phyloP scores from a whole-genome alignment of 495 filamentous ascomycete genomes.

The Penicillium daleae region DNA sequence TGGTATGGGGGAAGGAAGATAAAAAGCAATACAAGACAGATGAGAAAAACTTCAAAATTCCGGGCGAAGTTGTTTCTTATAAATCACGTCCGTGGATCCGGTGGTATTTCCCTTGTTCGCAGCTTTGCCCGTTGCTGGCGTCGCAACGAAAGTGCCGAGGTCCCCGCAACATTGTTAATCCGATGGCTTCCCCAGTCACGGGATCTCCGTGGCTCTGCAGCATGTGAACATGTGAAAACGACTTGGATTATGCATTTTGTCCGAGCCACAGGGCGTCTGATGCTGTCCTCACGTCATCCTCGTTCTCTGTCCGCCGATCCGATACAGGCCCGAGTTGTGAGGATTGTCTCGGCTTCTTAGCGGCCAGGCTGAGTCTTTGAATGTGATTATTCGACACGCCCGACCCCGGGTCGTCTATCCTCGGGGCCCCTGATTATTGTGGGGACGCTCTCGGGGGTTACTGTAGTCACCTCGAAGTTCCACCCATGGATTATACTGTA shows the following conservation, averaged over 20 bases:
- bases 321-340: background rate
- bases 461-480: conserved; percentile 1
- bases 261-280: background rate
- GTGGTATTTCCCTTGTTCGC: conserved; percentile 40
- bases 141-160: conserved; percentile 43
- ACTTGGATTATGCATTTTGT: background rate
- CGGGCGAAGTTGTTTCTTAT: conserved; percentile 30
- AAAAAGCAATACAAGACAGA: conserved; percentile 12
- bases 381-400: conserved; percentile 14
- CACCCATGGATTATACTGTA: background rate
- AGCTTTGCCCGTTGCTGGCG: conserved; percentile 25
- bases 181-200: conserved; percentile 33
- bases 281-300: conserved; percentile 10
- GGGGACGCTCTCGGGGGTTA: conserved; percentile 8
- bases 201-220: conserved; percentile 12
- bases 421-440: conserved; percentile 8
- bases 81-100: conserved; percentile 31
- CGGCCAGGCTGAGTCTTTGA: background rate
- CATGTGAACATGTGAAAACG: conserved; percentile 19
- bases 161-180: conserved; percentile 43
- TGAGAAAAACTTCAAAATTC: conserved; percentile 14
- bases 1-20: conserved; percentile 17
- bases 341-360: conserved; percentile 8
- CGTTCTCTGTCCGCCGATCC: background rate
- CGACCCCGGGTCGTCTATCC: background rate